These are phyloP conservation scores for Rutidosis leptorrhynchoides DNA, from an alignment of 129 eudicot species.

Conservation along the genomic window DNA sequence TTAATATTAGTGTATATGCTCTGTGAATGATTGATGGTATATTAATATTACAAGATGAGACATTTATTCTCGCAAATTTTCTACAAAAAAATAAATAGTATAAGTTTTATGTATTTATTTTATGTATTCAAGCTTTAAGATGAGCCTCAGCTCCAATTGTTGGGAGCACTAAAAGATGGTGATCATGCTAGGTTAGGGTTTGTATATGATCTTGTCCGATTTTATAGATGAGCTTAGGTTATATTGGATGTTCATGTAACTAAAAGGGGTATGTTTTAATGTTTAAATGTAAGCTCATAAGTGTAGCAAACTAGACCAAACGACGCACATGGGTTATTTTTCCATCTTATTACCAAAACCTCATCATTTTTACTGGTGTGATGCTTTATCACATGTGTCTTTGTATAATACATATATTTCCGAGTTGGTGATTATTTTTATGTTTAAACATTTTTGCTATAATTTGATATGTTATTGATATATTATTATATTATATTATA, in stretches of 20 bases:
- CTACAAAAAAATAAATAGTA: not conserved
- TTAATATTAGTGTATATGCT: slow-evolving; percentile 1
- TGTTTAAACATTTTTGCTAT: too few relatives aligned
- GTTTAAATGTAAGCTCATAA: not conserved
- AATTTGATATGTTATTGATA: too few relatives aligned
- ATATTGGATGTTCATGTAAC: not conserved
- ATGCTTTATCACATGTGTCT: not conserved
- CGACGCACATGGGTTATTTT: not conserved
- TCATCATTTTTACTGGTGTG: not conserved
- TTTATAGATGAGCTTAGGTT: not conserved
- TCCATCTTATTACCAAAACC: not conserved
- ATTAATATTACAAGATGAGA: not conserved
- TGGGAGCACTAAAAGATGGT: not conserved
- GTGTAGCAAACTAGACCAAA: not conserved
- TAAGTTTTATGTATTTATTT: not conserved
- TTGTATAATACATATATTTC: too few relatives aligned
- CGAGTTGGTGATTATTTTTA: too few relatives aligned
- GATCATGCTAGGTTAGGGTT: not conserved
- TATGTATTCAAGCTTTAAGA: too few relatives aligned
- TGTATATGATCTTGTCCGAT: not conserved
- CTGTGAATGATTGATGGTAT: not conserved
- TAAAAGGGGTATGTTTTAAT: too few relatives aligned
- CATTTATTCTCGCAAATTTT: not conserved
- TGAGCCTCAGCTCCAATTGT: not conserved
- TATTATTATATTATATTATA: too few relatives aligned